These are phyloP conservation scores for Fusarium nanum DNA, from an alignment of 2,329 filamentous ascomycete species.

Conservation along the genomic window DNA sequence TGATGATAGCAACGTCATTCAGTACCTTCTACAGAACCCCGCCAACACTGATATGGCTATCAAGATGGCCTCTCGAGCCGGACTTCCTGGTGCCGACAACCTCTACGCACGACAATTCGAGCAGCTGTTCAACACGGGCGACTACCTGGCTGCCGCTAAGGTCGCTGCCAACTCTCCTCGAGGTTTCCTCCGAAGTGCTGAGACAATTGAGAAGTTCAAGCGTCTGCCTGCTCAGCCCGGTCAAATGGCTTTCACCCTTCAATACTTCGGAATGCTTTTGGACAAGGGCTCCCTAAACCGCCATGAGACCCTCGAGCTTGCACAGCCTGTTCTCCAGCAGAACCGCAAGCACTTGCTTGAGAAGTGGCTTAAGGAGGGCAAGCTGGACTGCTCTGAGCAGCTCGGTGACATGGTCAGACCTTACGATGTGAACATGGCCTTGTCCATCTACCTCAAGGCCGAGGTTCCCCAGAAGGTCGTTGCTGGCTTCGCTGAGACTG, in stretches of 20 bases:
- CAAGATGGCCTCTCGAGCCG: conserved; percentile 94
- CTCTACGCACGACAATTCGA: conserved; percentile 95
- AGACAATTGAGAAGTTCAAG: conserved; percentile 98
- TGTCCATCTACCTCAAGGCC: conserved; percentile 90
- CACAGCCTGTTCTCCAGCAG: conserved; percentile 90
- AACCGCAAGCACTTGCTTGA: conserved; percentile 95
- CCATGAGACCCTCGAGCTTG: conserved; percentile 93
- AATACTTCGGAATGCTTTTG: conserved; percentile 97
- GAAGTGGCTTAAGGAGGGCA: conserved; percentile 97
- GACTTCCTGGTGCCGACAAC: conserved; percentile 92
- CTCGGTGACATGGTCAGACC: conserved; percentile 92
- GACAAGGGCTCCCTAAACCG: conserved; percentile 95
- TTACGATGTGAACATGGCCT: conserved; percentile 88
- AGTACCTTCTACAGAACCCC: conserved; percentile 95
- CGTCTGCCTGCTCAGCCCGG: conserved; percentile 81
- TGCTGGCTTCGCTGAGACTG: conserved; percentile 92
- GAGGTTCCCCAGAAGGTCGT: conserved; percentile 94
- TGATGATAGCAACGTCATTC: conserved; percentile 90
- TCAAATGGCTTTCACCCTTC: conserved; percentile 92
- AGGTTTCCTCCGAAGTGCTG: conserved; percentile 91
- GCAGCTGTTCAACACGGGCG: conserved; percentile 80
- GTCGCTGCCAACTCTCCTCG: conserved; percentile 96
- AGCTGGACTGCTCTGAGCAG: conserved; percentile 95
- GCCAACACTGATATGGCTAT: conserved; percentile 94
- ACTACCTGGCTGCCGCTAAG: conserved; percentile 91